Percentiles rank a stretch among this genome's conserved stretches.
phyloP scores from a whole-genome alignment of 306 rosid genomes.

The Cucumis hystrix region DNA sequence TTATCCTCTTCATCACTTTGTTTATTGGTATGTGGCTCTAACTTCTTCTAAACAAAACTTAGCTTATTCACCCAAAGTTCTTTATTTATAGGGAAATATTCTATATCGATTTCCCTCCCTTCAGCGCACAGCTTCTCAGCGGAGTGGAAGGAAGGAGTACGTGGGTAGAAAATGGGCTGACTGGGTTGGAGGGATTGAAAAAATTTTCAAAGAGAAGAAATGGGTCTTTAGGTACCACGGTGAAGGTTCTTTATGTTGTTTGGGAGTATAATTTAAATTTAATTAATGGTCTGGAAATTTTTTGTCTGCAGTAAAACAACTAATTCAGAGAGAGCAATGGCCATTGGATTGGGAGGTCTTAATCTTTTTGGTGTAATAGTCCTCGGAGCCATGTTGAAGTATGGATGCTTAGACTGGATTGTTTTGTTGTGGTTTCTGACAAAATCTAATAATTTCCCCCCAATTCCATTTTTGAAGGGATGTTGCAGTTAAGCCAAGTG shows the following conservation, averaged over 20 bases:
- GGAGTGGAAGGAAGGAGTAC: constrained; percentile 73
- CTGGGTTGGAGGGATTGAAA: constrained; percentile 75
- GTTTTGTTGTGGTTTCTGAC: neutral
- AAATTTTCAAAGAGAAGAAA: constrained; percentile 63
- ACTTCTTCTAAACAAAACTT: neutral
- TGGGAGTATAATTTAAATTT: constrained; percentile 9
- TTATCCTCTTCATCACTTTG: neutral
- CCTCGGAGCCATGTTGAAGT: constrained; percentile 95
- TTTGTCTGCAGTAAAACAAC: constrained; percentile 52
- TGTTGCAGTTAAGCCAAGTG: constrained; percentile 42
- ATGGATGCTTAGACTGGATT: constrained; percentile 16
- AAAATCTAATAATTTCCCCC: constrained; percentile 10
- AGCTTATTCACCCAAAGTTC: constrained; percentile 14
- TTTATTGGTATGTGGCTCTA: neutral
- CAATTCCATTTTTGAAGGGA: constrained; percentile 41
- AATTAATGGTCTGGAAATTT: constrained; percentile 4
- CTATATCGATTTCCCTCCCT: constrained; percentile 86
- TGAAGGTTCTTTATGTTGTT: neutral
- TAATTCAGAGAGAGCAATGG: constrained; percentile 70
- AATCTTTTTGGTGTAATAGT: constrained; percentile 87
- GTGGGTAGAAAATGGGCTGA: constrained; percentile 93
- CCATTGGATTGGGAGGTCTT: constrained; percentile 81
- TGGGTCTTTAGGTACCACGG: constrained; percentile 74
- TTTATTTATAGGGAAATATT: constrained; percentile 83
- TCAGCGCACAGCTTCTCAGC: constrained; percentile 78